Percentiles rank a stretch among this genome's conserved stretches.
phyloP scores from a whole-genome alignment of 2,329 filamentous ascomycete species.

The Phialophora chinensis region DNA sequence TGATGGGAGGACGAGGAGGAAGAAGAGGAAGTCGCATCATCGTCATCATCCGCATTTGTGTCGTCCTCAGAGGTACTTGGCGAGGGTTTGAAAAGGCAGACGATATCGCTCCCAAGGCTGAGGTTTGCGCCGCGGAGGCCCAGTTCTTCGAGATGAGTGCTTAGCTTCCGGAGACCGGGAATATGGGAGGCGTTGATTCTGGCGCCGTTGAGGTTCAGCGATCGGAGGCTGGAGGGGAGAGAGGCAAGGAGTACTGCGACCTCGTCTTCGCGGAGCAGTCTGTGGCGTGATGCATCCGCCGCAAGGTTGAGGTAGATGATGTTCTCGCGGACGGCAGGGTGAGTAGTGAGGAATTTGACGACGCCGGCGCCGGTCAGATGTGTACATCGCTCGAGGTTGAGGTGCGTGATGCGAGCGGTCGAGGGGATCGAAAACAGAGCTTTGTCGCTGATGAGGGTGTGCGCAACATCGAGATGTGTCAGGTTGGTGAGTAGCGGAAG shows the following conservation, averaged over 20 bases:
- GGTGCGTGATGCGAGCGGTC: conserved; percentile 75
- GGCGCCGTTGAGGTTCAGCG: conserved; percentile 77
- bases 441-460: conserved; percentile 74
- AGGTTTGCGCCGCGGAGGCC: conserved; percentile 72
- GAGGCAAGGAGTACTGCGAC: conserved; percentile 68
- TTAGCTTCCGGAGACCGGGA: conserved; percentile 66
- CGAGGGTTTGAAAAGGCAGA: conserved; percentile 58
- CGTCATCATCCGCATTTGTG: conserved; percentile 30
- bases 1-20: background rate
- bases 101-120: conserved; percentile 65
- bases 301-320: conserved; percentile 76
- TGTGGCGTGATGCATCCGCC: conserved; percentile 73
- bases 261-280: conserved; percentile 71
- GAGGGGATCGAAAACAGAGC: conserved; percentile 73
- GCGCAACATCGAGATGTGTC: conserved; percentile 80
- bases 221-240: conserved; percentile 71
- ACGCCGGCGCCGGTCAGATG: conserved; percentile 70
- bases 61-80: conserved; percentile 41
- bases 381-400: conserved; percentile 79
- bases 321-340: conserved; percentile 69
- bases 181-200: conserved; percentile 71
- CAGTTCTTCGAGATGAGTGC: conserved; percentile 77
- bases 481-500: conserved; percentile 72
- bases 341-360: conserved; percentile 72
- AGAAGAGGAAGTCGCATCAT: conserved; percentile 24